These are phyloP conservation scores for Psidium guajava DNA, from an alignment of 345 rosid species.

Conservation along the genomic window DNA sequence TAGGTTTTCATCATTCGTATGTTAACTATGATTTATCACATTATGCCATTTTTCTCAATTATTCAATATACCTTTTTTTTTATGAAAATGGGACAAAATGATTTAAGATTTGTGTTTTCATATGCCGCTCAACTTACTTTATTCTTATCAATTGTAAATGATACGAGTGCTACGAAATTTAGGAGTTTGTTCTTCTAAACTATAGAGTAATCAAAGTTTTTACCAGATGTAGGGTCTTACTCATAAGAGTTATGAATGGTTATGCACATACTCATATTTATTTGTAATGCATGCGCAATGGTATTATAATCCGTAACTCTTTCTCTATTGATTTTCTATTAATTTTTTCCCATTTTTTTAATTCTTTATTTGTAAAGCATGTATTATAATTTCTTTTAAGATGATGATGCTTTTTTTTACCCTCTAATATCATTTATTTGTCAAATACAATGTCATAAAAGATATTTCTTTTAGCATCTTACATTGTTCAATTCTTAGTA, in stretches of 20 bases:
- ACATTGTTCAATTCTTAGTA: not conserved
- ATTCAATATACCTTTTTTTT: not conserved
- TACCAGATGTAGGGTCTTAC: not conserved
- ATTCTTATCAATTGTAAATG: not conserved
- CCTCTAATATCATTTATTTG: not conserved
- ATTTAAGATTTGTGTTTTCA: not conserved
- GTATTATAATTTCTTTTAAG: not conserved
- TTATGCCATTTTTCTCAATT: not conserved
- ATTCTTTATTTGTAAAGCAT: not conserved
- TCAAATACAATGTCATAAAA: not conserved
- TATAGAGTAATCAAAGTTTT: not conserved
- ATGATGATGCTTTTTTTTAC: not conserved
- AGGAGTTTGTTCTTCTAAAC: not conserved
- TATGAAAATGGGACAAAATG: not conserved
- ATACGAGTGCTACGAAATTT: not conserved
- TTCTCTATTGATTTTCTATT: not conserved
- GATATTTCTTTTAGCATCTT: not conserved
- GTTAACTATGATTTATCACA: not conserved
- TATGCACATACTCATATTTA: not conserved
- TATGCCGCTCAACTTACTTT: not conserved
- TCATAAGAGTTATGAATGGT: not conserved
- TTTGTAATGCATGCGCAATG: too few relatives aligned
- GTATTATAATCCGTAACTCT: not conserved
- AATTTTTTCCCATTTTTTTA: not conserved
- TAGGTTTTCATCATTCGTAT: not conserved